Evolutionary conservation across 1,284 basidiomycete species (phyloP), one percentile per base, ranked within the genome.

Genomic region (Ganoderma sinense): DNA sequence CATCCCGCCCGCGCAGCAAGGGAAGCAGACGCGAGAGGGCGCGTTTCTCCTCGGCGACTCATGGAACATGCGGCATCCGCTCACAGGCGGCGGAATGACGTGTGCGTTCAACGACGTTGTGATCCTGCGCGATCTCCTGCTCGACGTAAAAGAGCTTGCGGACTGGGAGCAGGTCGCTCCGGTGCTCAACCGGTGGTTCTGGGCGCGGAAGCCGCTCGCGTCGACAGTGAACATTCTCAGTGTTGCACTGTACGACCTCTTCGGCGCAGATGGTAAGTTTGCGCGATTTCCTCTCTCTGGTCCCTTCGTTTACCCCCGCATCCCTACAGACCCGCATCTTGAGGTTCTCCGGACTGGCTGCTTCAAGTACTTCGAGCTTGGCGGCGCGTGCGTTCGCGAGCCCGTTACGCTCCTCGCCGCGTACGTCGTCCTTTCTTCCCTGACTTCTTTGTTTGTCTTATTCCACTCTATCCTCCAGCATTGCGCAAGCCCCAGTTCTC

Each of bases 31-130:
- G 13, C 92, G 91, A 71, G 85, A 90, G 66, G 97, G 97, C 26
- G 91, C 92, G 10, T 86, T 99, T 72, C 88, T 99, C 68, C 86
- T 98, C 53, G 98, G 98, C 5, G 98, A 99, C 80, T 92, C 97
- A 1, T 97, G 97, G 93, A 99, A 99, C 80, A 99, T 99, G 97
- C 93, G 98, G 1, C 98, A 99, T 82, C 97, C 98, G 0, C 86
- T 99, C 14, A 99, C 97, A 0, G 98, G 98, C 13, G 97, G 96
- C 23, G 97, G 97, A 7, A 98, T 98, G 97, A 97, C 95, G 1
- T 96, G 97, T 56, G 96, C 95, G 1, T 85, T 98, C 67, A 87
- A 91, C 78, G 97, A 98, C 75, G 93, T 39, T 11, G 36, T 39
- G 8, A 39, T 39, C 26, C 85, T 98, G 11, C 87, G 90, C 0